Percentiles rank a stretch among this genome's conserved stretches.
Conservation (phyloP, 352 stramenopile genomes). For the Pythium guiyangense region DNA sequence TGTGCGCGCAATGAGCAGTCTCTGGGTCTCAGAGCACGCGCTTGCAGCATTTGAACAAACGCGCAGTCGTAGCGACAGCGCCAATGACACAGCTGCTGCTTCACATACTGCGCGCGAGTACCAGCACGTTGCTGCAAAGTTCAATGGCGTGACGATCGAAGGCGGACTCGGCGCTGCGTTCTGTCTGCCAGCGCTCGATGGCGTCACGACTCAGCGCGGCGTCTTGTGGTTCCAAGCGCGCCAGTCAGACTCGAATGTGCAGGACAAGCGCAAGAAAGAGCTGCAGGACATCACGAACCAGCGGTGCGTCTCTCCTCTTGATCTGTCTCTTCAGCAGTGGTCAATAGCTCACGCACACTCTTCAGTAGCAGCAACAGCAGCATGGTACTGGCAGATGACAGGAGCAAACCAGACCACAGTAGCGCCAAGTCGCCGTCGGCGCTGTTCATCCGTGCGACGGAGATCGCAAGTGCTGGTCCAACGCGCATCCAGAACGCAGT, state of each 20-base stretch:
- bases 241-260: constrained; percentile 47
- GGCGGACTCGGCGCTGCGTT: constrained; percentile 37
- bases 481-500: constrained; percentile 41
- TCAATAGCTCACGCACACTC: too few species aligned
- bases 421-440: constrained; percentile 5
- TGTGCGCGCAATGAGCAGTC: constrained; percentile 27
- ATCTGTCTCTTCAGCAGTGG: too few species aligned
- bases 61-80: constrained; percentile 3
- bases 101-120: constrained; percentile 17
- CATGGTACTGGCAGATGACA: too few species aligned
- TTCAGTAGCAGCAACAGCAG: too few species aligned
- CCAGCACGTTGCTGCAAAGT: constrained; percentile 45
- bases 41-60: constrained; percentile 35
- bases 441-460: constrained; percentile 7
- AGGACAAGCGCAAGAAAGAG: constrained; percentile 43
- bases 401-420: not conserved
- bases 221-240: constrained; percentile 55
- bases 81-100: not conserved
- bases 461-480: constrained; percentile 23
- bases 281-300: constrained; percentile 56
- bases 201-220: constrained; percentile 9
- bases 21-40: constrained; percentile 44
- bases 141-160: constrained; percentile 44
- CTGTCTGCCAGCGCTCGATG: constrained; percentile 14
- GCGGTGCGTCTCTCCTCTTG: constrained; percentile 1